Conservation (phyloP, 805 yeast species). For the Yamadazyma olivae region DNA sequence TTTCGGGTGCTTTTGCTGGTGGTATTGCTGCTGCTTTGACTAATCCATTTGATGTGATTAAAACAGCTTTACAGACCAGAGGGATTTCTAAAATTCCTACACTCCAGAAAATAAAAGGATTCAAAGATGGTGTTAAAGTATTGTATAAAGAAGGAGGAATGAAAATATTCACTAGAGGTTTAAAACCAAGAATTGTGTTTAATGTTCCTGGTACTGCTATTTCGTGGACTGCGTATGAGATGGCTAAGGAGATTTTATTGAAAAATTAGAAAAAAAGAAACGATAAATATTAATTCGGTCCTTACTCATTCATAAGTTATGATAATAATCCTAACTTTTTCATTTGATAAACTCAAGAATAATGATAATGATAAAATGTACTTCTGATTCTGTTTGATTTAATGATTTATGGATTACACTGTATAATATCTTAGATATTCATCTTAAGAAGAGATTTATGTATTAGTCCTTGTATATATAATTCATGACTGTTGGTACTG, state of each 20-base stretch:
- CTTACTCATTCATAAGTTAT: neutral
- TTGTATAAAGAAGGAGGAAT: constrained; percentile 60
- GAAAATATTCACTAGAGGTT: constrained; percentile 75
- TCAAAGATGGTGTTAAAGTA: constrained; percentile 66
- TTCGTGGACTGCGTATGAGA: constrained; percentile 96
- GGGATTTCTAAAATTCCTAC: constrained; percentile 48
- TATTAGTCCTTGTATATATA: constrained; percentile 2
- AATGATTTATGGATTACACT: neutral
- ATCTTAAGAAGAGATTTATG: neutral
- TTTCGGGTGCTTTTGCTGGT: constrained; percentile 92
- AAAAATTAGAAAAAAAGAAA: constrained; percentile 14
- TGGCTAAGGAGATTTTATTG: constrained; percentile 77
- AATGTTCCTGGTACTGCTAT: constrained; percentile 96
- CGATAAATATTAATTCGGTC: too few species aligned
- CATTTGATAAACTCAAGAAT: too few species aligned
- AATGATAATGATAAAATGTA: too few species aligned
- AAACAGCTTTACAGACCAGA: constrained; percentile 86
- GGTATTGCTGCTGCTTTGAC: constrained; percentile 94
- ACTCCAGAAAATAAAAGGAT: constrained; percentile 60
- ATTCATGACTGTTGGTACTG: too few species aligned
- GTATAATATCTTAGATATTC: neutral
- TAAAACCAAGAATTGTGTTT: constrained; percentile 86
- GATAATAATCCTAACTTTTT: too few species aligned
- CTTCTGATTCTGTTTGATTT: too few species aligned
- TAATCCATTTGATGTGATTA: constrained; percentile 90